A percentile compares a stretch with the other conserved stretches of the same genome.
phyloP scores from a whole-genome alignment of 768 basidiomycete species.

The Amanita pallidorosea region DNA sequence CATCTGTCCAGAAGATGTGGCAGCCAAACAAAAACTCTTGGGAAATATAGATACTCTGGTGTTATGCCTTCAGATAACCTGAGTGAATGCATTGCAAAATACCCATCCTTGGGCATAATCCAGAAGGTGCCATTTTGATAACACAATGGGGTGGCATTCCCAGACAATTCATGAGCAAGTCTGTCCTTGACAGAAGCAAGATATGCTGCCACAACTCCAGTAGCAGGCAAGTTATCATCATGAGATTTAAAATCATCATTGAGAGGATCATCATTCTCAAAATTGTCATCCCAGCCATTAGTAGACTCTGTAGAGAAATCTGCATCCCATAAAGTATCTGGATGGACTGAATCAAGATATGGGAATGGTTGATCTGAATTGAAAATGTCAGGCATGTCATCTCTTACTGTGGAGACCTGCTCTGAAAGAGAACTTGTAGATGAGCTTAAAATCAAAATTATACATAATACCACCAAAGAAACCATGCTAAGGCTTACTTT shows the following conservation, averaged over 20 bases:
- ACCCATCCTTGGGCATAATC: slow-evolving; percentile 3
- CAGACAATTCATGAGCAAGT: slow-evolving; percentile 3
- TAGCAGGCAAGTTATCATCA: not conserved
- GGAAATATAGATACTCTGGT: slow-evolving; percentile 1
- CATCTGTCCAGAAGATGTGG: slow-evolving; percentile 2
- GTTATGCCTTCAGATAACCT: slow-evolving; percentile 1
- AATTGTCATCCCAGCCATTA: slow-evolving; percentile 1
- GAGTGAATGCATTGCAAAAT: slow-evolving; percentile 5
- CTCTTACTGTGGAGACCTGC: not conserved
- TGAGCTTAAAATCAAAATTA: not conserved
- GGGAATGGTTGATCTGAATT: slow-evolving; percentile 1
- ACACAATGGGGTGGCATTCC: slow-evolving; percentile 3
- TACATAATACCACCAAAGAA: not conserved
- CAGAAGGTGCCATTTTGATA: slow-evolving; percentile 7
- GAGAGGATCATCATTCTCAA: slow-evolving; percentile 1
- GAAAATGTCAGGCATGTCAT: not conserved
- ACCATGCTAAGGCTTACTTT: not conserved
- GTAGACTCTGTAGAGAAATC: slow-evolving; percentile 3
- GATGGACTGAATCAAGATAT: slow-evolving; percentile 2
- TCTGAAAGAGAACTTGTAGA: not conserved
- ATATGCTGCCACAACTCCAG: slow-evolving; percentile 3
- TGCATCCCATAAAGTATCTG: not conserved
- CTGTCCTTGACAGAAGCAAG: slow-evolving; percentile 6
- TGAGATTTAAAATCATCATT: slow-evolving; percentile 1
- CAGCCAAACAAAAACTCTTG: slow-evolving; percentile 6